Base-by-base conservation (phyloP, 768 basidiomycete species). In the Lactarius vividus region DNA sequence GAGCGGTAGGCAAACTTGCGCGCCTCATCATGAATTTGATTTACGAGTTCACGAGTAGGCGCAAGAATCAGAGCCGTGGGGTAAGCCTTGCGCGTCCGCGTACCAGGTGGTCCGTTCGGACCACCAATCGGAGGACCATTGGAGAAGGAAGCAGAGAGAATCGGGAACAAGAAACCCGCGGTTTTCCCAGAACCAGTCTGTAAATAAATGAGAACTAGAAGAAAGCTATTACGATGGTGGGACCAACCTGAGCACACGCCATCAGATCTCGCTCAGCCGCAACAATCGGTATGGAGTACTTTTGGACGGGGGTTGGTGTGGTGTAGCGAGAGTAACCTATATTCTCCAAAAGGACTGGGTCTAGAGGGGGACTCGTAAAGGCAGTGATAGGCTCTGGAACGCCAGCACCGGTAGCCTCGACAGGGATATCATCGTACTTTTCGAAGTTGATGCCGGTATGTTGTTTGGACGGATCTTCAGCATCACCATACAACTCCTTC, bases 111-210 rank as follows among this genome's bases (percentile, higher is more conserved):
- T 18, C 77, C 77, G 63, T 78, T 77, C 59, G 77, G 68, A 46
- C 83, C 42, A 18, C 42, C 80, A 26, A 81, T 83, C 23, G 93
- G 89, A 68, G 97, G 97, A 39, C 97, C 97, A 69, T 83, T 80
- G 53, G 84, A 69, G 80, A 97, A 99, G 46, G 93, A 90, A 20
- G 95, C 90, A 37, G 95, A 97, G 69, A 99, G 85, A 74, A 99
- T 98, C 63, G 97, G 97, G 85, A 99, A 99, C 69, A 99, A 85
- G 85, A 99, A 99, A 74, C 97, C 97, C 71, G 85, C 97, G 44
- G 97, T 98, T 82, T 98, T 99, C 68, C 97, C 97, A 77, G 97
- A 99, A 81, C 97, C 97, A 73, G 97, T 99, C 91, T 98, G 80
- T 23, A 62, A 64, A 63, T 64, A 65, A 71, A 33, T 71, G 63